These are phyloP conservation scores for Pseudogymnoascus sp. DNA, from an alignment of 2,329 filamentous ascomycete species.

Conservation along the genomic window DNA sequence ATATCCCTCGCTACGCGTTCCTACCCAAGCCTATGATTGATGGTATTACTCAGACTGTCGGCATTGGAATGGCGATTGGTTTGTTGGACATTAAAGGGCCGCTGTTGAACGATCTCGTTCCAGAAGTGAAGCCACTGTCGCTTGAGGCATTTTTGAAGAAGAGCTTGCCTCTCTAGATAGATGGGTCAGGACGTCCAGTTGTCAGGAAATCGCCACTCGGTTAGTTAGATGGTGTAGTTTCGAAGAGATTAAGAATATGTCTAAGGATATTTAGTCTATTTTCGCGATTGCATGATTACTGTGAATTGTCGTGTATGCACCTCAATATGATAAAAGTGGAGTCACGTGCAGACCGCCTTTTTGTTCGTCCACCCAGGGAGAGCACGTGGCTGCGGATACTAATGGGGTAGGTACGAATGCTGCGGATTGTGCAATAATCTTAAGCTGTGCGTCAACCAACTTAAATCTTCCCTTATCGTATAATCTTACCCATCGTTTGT, in stretches of 20 bases:
- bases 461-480: constrained; percentile 4
- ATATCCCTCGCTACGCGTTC: constrained; percentile 19
- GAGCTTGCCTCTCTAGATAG: not conserved
- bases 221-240: not conserved
- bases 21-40: constrained; percentile 24
- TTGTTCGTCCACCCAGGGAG: not conserved
- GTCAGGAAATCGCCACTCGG: not conserved
- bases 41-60: constrained; percentile 14
- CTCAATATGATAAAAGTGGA: constrained; percentile 7
- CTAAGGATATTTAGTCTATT: not conserved
- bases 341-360: constrained; percentile 9
- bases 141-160: not conserved
- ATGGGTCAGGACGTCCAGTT: not conserved
- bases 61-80: not conserved
- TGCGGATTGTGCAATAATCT: constrained; percentile 1
- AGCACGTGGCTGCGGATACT: constrained; percentile 8
- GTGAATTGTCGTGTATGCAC: not conserved
- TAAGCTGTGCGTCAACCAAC: constrained; percentile 3
- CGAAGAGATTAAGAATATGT: not conserved
- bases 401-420: not conserved
- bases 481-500: not conserved
- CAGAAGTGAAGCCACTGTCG: not conserved
- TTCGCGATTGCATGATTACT: not conserved
- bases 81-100: not conserved
- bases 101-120: not conserved